Evolutionary conservation across 495 filamentous ascomycete genomes (phyloP), one percentile per base, ranked within the genome.

Genomic region (Penicillium maclennaniae): DNA sequence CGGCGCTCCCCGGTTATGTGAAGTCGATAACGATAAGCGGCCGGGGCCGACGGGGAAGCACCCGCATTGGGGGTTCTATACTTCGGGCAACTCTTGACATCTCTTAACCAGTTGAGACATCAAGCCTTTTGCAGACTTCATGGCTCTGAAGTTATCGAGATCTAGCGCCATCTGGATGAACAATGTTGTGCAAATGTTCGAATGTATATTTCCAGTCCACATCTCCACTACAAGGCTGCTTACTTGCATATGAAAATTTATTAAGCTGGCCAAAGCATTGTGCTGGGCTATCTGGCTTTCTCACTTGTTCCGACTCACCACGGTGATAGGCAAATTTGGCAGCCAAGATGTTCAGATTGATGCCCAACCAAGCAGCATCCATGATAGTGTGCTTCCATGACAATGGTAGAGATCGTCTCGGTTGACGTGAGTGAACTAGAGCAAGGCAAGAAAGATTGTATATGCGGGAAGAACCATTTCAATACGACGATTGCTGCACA

Each of bases 1-100:
- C 49, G 49, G 49, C 49, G 49, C 41, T 40, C 49, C 28, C 49
- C 49, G 49, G 23, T 10, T n/a, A 39, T 43, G 26, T n/a, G 25
- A 19, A 38, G 12, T 4, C 28, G 49, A 45, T 52, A 45, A 52
- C 28, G 31, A 45, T 52, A 38, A 52, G 41, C 49, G 49, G 49
- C 40, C 49, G 49, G 41, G 34, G 23, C 49, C 49, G 49, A 45
- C 0, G 38, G 14, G 10, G 10, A 34, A 19, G 38, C 1, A 17
- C 38, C 38, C 19, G 38, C 15, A 40, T 40, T 20, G n/a, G 38
- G 37, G n/a, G 12, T 17, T n/a, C 14, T 40, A 40, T 19, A 40
- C 6, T 16, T 40, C 38, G 38, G 19, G 16, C 2, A 20, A 40
- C 4, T 19, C 10, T 39, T 16, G 1, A 39, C 15, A 37, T 19